Evolutionary conservation across 2,329 filamentous ascomycete genomes (phyloP), one percentile per base, ranked within the genome.

Genomic region (Aureobasidium sp.): DNA sequence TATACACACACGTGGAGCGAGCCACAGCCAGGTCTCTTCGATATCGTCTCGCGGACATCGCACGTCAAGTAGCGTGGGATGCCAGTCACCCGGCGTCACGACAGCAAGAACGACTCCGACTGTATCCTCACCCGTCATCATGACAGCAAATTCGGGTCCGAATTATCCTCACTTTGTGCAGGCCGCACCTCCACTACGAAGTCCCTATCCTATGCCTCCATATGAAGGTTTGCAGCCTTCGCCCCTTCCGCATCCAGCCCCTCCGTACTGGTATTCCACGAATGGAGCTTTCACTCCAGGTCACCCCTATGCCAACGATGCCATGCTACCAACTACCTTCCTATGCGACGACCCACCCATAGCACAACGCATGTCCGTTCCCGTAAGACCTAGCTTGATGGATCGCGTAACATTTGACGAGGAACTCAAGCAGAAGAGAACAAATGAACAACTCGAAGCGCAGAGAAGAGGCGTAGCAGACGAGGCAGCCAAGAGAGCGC

Each of bases 391-490:
- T 32, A 9, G 27, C 25, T 13, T 5, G 13, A 10, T 36, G 5
- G 8, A 41, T 27, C 36, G 70, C 8, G 69, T 70, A n/a, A 73
- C 73, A n/a, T 73, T 34, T 3, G 39, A 75, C 55, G 72, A 69
- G 32, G 72, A 73, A 21, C 21, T 21, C 10, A 68, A 68, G 3
- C 75, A 90, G 70, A 77, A 88, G 69, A 79, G 39, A 86, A 88
- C 66, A 83, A 82, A 66, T 83, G 86, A 16, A 16, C 3, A 16
- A n/a, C 27, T 13, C 15, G 3, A 15, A 10, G 15, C 7, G 9
- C 45, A 48, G 45, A 48, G 45, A 30, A 48, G 45, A 11, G 45
- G 45, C n/a, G 10, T 13, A 8, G 45, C 15, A 21, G 21, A 21
- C 8, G 27, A 48, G 10, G 45, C 45, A 6, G 27, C 65, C 83